Evolutionary conservation across 2,329 filamentous ascomycete species (phyloP), one percentile per base, ranked within the genome.

Genomic region (Pleurostoma richardsiae): DNA sequence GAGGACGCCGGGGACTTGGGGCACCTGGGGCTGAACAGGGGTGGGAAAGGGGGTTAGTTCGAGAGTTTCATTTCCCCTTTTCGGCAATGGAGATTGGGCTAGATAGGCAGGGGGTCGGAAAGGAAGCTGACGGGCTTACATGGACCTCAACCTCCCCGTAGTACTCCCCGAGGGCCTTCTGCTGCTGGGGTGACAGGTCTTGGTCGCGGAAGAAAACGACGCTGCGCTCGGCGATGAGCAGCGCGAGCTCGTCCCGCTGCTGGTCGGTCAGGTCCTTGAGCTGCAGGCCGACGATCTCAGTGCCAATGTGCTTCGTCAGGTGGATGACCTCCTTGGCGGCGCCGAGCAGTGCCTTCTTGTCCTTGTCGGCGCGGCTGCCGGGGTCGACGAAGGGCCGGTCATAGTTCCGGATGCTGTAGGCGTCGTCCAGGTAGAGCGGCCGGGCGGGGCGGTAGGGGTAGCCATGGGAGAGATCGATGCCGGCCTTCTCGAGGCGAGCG

Each of bases 201-300:
- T 85, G 82, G 51, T 83, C 68, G n/a, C 83, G 68, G 61, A 86
- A 79, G 59, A 85, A 84, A n/a, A 85, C 82, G 2, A 85, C 80
- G 40, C 77, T 80, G 30, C 82, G 65, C 62, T 85, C 80, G 0
- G 81, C 80, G 46, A 85, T 80, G 42, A 85, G 59, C 6, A 85
- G 63, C 0, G 76, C 82, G 4, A 85, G 67, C 58, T 85, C 81
- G 53, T 85, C 80, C 31, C 72, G 74, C 56, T 85, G 80, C 59
- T 76, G 67, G 39, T 76, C 59, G 0, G 73, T 82, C 3, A 85
- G 66, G 45, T 84, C 78, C 49, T 82, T 83, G 5, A 85, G 64
- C 57, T 85, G 81, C 4, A 85, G 53, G 0, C 82, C 81, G 29
- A 79, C 76, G 41, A 85, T 80, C 57, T 85, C 81, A 0, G 82